Evolutionary conservation across 1,284 basidiomycete species (phyloP).

Genomic region (Cronartium ribicola): DNA sequence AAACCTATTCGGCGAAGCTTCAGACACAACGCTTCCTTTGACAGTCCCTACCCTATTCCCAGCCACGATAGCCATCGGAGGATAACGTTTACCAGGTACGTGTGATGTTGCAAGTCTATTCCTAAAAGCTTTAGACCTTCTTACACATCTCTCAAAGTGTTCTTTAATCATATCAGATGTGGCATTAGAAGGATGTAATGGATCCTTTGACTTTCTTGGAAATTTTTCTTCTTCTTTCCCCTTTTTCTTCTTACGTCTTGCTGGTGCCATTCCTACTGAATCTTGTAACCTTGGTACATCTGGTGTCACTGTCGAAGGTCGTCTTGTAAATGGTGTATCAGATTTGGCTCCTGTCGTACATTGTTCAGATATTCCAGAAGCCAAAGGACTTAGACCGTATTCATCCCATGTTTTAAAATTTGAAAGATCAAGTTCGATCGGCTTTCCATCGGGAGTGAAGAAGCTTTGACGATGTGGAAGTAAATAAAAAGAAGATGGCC

Average conservation of each 20-base stretch:
- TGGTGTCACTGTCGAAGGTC: slow-evolving; percentile 7
- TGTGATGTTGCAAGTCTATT: slow-evolving; percentile 43
- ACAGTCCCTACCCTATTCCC: slow-evolving; percentile 49
- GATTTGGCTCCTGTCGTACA: not conserved
- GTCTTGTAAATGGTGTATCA: not conserved
- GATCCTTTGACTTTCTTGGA: not conserved
- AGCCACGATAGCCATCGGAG: slow-evolving; percentile 50
- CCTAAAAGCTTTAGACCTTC: slow-evolving; percentile 47
- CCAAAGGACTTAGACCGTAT: slow-evolving; percentile 44
- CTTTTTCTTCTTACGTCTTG: not conserved
- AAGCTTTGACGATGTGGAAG: slow-evolving; percentile 45
- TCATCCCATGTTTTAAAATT: slow-evolving; percentile 43
- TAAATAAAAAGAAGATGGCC: slow-evolving; percentile 51
- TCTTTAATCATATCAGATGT: not conserved
- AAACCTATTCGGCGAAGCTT: slow-evolving; percentile 3
- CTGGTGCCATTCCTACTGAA: slow-evolving; percentile 6
- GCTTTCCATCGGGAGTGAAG: not conserved
- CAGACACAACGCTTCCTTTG: slow-evolving; percentile 46
- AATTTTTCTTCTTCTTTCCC: not conserved
- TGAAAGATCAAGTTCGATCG: slow-evolving; percentile 44
- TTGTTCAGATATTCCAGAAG: slow-evolving; percentile 26
- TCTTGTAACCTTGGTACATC: slow-evolving; percentile 9
- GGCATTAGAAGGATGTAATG: slow-evolving; percentile 3
- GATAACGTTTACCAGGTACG: slow-evolving; percentile 44
- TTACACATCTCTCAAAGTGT: slow-evolving; percentile 44